A percentile compares a stretch with the other conserved stretches of the same genome.
Evolutionary conservation across 345 rosid genomes (phyloP).

Genomic region (Brassica juncea): DNA sequence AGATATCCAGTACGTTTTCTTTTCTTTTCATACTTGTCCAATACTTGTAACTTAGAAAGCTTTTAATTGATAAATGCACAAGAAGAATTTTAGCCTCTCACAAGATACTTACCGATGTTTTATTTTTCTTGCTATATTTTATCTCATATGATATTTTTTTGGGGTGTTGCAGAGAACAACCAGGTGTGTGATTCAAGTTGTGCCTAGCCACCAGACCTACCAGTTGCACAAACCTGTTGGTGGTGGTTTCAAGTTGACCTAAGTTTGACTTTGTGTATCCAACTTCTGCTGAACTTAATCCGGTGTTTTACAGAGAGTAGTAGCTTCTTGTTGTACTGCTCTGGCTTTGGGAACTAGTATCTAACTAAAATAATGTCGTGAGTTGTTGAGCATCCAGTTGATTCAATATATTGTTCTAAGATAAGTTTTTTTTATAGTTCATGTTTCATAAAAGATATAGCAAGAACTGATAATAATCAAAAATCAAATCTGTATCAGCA

Average conservation of each 20-base stretch:
- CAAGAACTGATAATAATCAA: neutral
- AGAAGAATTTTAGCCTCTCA: neutral
- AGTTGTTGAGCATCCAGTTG: neutral
- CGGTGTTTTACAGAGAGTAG: neutral
- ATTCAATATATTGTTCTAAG: neutral
- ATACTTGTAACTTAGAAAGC: neutral
- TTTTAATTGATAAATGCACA: neutral
- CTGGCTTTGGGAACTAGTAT: neutral
- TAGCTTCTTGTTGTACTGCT: conserved; percentile 25
- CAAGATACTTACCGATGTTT: neutral
- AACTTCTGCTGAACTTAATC: neutral
- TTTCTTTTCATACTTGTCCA: neutral
- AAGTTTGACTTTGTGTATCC: neutral
- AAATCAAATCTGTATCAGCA: neutral
- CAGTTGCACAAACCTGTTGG: conserved; percentile 58
- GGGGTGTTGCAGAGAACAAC: conserved; percentile 59
- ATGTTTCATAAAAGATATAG: neutral
- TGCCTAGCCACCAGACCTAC: conserved; percentile 57
- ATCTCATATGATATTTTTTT: neutral
- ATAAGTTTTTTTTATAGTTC: neutral
- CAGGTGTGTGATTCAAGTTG: conserved; percentile 88
- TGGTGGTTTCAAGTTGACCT: conserved; percentile 30
- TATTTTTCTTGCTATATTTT: neutral
- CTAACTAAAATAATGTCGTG: conserved; percentile 28
- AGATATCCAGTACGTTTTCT: conserved; percentile 57